Base-by-base conservation (phyloP, 2,329 filamentous ascomycete species). In the Calonectria honghensis region DNA sequence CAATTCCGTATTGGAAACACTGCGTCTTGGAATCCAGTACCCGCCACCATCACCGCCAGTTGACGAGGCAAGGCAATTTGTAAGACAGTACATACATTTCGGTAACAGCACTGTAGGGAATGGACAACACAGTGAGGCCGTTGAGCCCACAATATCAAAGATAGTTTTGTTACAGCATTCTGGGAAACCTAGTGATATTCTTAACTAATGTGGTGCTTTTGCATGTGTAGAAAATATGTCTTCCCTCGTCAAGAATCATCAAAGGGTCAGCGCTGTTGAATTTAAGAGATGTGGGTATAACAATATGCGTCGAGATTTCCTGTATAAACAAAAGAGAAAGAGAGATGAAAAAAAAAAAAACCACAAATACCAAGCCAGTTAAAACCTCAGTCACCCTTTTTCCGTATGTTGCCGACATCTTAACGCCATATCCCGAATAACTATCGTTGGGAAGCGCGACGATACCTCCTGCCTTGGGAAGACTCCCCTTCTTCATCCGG, bases 401-500 rank as follows among this genome's bases (percentile, higher is more conserved):
- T 61, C 68, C 73, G 65, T 77, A 41, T 76, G 72, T 78, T 41
- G 61, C 67, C 29, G 37, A 67, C 59, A 66, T 41, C 57, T 61
- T 63, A 57, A 81, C 80, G 75, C 76, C 79, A 57, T 64, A 45
- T 48, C 67, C 67, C 59, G 35, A 67, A 18, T 32, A 39, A 39
- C 72, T 76, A 79, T 73, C 75, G 67, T 37, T 73, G 77, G 29
- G 61, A 61, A 18, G 76, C 79, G 32, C 78, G 78, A 31, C 80
- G 75, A 32, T 76, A 76, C 59, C 75, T 78, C 68, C 79, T 81
- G 54, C 79, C 77, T 41, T 81, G 77, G 7, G 73, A 68, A 14
- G 75, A 63, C 29, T 51, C 37, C 0, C 79, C 78, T 27, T 69
- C 74, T 4, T 80, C 84, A 13, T 86, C 85, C 4, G 86, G 85